Percentiles rank a stretch among this genome's conserved stretches.
Evolutionary conservation across 208 protist genomes (phyloP).

Genomic region (Paratrypanosoma confusum): DNA sequence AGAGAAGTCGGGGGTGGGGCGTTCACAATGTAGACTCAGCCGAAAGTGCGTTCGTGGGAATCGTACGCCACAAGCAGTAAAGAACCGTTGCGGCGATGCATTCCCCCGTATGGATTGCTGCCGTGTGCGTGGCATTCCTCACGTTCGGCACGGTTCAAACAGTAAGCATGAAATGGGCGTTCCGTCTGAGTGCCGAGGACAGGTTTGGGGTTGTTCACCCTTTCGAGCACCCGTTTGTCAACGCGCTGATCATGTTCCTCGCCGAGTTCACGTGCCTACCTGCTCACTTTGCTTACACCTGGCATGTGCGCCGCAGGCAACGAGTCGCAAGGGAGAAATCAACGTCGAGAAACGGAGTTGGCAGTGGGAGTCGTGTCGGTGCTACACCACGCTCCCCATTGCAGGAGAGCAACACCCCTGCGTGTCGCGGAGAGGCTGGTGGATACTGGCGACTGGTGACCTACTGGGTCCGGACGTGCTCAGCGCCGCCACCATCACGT

Average conservation of each 20-base stretch:
- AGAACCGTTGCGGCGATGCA: too few relatives aligned
- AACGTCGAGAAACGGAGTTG: too few relatives aligned
- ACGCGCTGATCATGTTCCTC: conserved; percentile 81
- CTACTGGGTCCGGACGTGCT: background rate
- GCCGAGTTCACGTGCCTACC: conserved; percentile 47
- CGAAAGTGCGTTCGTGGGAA: too few relatives aligned
- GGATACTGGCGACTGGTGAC: background rate
- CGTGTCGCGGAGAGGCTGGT: background rate
- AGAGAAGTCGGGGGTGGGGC: too few relatives aligned
- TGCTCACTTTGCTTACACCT: too few relatives aligned
- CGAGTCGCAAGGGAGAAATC: too few relatives aligned
- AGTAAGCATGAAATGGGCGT: conserved; percentile 38
- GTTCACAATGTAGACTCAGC: too few relatives aligned
- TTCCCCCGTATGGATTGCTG: background rate
- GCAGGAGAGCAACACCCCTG: too few relatives aligned
- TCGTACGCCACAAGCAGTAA: too few relatives aligned
- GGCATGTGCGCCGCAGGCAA: too few relatives aligned
- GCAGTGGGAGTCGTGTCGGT: too few relatives aligned
- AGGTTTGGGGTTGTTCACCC: conserved; percentile 18
- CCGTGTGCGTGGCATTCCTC: conserved; percentile 25
- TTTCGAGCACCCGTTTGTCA: conserved; percentile 73
- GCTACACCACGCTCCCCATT: too few relatives aligned
- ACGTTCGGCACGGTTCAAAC: conserved; percentile 51
- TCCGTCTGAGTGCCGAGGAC: conserved; percentile 23
- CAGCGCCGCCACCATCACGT: conserved; percentile 3